Evolutionary conservation across 176 grass and related monocot genomes (phyloP).

Genomic region (Dendrocalamus sinicus): DNA sequence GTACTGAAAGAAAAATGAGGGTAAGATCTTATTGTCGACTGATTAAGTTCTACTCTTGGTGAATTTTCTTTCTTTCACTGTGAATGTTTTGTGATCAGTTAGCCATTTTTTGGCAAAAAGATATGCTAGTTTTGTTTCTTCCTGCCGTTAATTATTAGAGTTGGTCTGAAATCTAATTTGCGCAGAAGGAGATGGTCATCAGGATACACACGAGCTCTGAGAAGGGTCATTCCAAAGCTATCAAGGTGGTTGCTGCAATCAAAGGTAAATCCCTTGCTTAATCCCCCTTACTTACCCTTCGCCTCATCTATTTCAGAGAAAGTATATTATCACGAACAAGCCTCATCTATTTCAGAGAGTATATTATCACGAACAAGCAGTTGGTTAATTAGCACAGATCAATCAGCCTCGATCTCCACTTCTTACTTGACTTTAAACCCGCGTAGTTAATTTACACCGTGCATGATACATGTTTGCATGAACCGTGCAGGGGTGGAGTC

Average conservation of each 20-base stretch:
- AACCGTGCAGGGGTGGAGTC: conserved; percentile 47
- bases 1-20: conserved; percentile 27
- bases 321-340: neutral
- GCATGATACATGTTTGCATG: neutral
- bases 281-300: neutral
- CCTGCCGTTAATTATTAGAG: neutral
- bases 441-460: neutral
- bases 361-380: neutral
- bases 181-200: conserved; percentile 62
- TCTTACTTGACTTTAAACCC: neutral
- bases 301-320: neutral
- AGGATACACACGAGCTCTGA: conserved; percentile 37
- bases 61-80: neutral
- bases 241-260: conserved; percentile 56
- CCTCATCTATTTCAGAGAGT: neutral
- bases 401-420: neutral
- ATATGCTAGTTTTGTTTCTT: neutral
- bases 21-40: neutral
- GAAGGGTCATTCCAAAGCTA: conserved; percentile 50
- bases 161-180: neutral
- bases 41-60: neutral
- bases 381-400: neutral
- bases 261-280: conserved; percentile 16
- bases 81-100: neutral
- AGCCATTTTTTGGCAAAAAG: too few species aligned